Base-by-base conservation (phyloP, 495 filamentous ascomycete species). In the Parachaetomium inaequale region DNA sequence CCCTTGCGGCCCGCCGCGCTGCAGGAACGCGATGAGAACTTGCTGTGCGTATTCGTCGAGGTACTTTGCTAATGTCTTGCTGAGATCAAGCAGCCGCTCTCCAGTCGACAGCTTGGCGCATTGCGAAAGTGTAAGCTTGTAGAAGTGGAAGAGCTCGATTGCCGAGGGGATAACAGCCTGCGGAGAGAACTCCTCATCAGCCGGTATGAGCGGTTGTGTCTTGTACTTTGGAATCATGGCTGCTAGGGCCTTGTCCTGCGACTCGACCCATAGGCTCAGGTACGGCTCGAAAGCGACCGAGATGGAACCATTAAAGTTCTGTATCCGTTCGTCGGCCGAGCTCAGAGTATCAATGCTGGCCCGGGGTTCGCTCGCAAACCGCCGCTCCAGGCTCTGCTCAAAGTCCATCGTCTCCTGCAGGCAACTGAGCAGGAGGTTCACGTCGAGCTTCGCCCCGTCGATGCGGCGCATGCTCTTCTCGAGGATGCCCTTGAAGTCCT, bases 271-370 rank as follows among this genome's bases (percentile, higher is more conserved):
- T 11, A 97, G 79, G 70, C 91, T 96, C 43, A 98, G 81, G 72
- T 98, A 98, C 11, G 94, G 94, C 71, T 98, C 94, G 63, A 98
- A 98, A 2, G 94, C 94, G 60, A 96, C 92, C 1, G 94, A 98
- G 66, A 98, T 96, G 8, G 90, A 88, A 58, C 95, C 92, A 45
- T 91, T 88, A 72, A 96, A 96, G 51, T 85, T 87, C 4, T 88
- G 85, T 3, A 86, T 79, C 65, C 84, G 82, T 34, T 98, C 93
- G 58, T 91, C 88, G 26, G 82, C 79, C 15, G 92, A 96, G 54
- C 87, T 87, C 42, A 96, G 83, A 0, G 93, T 98, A 70, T 98
- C 94, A 38, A 95, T 92, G 40, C 93, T 97, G n/a, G 85, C 85
- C 36, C 93, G 84, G 17, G 91, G 70, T 52, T 91, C 85, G 71